Evolutionary conservation across 805 yeast genomes (phyloP), one percentile per base, ranked within the genome.

Genomic region (Yueomyces sp.): DNA sequence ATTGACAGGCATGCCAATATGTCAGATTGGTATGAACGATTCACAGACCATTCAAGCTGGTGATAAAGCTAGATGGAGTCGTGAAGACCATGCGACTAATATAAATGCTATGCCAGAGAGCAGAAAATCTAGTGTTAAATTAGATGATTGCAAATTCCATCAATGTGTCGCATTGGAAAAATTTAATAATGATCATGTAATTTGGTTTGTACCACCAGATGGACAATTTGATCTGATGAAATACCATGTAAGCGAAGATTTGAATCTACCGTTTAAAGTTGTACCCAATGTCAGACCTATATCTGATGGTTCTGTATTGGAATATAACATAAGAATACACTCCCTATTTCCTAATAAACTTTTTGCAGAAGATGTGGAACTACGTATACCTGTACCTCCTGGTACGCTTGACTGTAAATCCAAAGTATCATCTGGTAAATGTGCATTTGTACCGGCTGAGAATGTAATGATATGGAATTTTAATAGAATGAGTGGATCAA

Each of bases 201-300:
- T 87, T 45, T 75, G 72, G 40, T 86, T 87, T 50, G 68, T 79
- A 9, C 95, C 95, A 2, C 95, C 95, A 2, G 95, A 86, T 62
- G 94, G 94, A 0, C 76, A 77, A 42, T 84, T 85, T 57, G 90
- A 85, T 59, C 70, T 87, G 47, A 79, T 87, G 88, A 69, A 76
- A 34, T 87, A 86, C 62, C 67, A 80, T 44, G 71, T 74, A 2
- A 62, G 68, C 1, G 76, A 76, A 39, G 76, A 77, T 49, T 64
- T 83, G 46, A 75, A 74, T 41, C 56, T 84, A 31, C 96, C 96
- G 3, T 83, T 86, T 61, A 67, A 68, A 42, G 70, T 86, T 12
- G 64, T 71, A 4, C 82, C 90, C 2, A 66, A 68, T 31, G 69
- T 79, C 3, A 68, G 68, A 4, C 64, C 64, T 54, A 39, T 69